Evolutionary conservation across 768 basidiomycete species (phyloP).

Genomic region (Clitopilus hobsonii): DNA sequence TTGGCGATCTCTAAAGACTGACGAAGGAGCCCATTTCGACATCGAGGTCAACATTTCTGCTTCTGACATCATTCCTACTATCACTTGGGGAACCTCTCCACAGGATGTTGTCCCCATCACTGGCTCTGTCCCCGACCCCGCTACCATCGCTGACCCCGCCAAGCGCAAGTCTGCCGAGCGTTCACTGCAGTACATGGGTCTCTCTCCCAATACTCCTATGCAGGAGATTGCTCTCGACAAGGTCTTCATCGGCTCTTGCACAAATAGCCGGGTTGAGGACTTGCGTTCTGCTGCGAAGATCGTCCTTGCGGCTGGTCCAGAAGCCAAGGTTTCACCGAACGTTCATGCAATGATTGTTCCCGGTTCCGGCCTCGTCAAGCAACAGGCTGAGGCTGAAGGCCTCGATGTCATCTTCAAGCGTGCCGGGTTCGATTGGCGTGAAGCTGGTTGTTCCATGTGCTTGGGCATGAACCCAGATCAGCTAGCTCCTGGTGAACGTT

Average conservation of each 20-base stretch:
- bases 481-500: slow-evolving; percentile 74
- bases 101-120: slow-evolving; percentile 85
- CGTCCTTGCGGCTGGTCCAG: slow-evolving; percentile 66
- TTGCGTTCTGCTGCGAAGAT: slow-evolving; percentile 82
- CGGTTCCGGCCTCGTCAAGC: slow-evolving; percentile 85
- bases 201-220: slow-evolving; percentile 73
- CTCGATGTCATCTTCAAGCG: slow-evolving; percentile 82
- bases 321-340: slow-evolving; percentile 67
- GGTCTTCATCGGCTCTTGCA: slow-evolving; percentile 92
- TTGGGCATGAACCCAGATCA: slow-evolving; percentile 96
- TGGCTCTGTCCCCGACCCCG: slow-evolving; percentile 75
- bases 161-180: slow-evolving; percentile 70
- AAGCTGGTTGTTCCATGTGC: slow-evolving; percentile 96
- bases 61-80: slow-evolving; percentile 82
- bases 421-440: slow-evolving; percentile 93
- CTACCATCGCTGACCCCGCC: slow-evolving; percentile 54
- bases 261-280: slow-evolving; percentile 92
- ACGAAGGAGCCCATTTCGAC: slow-evolving; percentile 83
- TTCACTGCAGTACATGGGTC: slow-evolving; percentile 84
- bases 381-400: slow-evolving; percentile 88
- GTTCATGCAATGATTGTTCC: slow-evolving; percentile 91
- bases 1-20: slow-evolving; percentile 76
- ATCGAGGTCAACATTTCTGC: slow-evolving; percentile 76
- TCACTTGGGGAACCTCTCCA: slow-evolving; percentile 92
- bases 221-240: slow-evolving; percentile 80